These are phyloP conservation scores for Blastocrithidia nonstop DNA, from an alignment of 208 protist species.

Conservation along the genomic window DNA sequence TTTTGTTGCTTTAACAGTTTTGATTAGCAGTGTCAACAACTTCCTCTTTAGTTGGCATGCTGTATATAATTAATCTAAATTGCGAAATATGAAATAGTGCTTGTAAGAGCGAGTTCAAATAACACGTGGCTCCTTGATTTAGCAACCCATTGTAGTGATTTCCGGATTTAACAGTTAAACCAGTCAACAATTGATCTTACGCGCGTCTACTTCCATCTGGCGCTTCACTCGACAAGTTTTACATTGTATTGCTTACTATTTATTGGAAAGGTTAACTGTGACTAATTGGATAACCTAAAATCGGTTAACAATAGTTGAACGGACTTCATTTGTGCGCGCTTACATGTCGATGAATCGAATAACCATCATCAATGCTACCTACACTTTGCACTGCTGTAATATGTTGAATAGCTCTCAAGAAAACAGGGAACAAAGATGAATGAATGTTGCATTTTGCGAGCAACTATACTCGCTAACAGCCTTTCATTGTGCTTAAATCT, in stretches of 20 bases:
- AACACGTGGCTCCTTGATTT: slow-evolving; percentile 88
- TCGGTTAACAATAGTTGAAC: slow-evolving; percentile 13
- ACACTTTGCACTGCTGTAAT: slow-evolving; percentile 38
- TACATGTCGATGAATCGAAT: slow-evolving; percentile 56
- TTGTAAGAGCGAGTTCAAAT: slow-evolving; percentile 86
- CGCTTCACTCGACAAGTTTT: no score
- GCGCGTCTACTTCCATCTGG: background rate
- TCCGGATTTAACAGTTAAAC: slow-evolving; percentile 3
- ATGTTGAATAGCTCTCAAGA: slow-evolving; percentile 61
- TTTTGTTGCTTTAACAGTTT: background rate
- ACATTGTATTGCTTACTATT: slow-evolving; percentile 1
- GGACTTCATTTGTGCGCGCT: slow-evolving; percentile 52
- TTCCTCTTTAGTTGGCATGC: slow-evolving; percentile 81
- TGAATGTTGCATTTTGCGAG: slow-evolving; percentile 64
- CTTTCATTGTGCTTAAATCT: slow-evolving; percentile 67
- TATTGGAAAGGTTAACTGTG: slow-evolving; percentile 43
- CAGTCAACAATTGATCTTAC: slow-evolving; percentile 6
- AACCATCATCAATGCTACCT: slow-evolving; percentile 32
- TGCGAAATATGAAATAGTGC: slow-evolving; percentile 77
- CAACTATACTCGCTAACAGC: slow-evolving; percentile 35
- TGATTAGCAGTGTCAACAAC: slow-evolving; percentile 22
- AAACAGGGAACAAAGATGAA: slow-evolving; percentile 47
- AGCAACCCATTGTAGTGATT: slow-evolving; percentile 62
- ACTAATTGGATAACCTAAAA: slow-evolving; percentile 41
- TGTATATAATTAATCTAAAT: slow-evolving; percentile 76